Conservation (phyloP, 768 basidiomycete species). For the Leccinum disarticulatum region DNA sequence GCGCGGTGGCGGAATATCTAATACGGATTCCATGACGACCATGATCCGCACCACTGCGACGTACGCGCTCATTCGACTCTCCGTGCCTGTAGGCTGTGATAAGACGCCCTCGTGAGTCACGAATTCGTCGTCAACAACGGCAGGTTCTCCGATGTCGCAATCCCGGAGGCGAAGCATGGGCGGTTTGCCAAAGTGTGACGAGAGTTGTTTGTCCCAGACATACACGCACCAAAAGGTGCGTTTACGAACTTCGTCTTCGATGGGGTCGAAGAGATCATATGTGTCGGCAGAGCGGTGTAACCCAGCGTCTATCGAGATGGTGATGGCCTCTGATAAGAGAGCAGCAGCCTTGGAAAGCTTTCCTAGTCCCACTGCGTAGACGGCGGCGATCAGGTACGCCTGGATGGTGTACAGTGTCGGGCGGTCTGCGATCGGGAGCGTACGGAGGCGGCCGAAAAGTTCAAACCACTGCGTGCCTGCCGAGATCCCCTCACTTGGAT, state of each 20-base stretch:
- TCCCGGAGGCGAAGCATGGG: slow-evolving; percentile 84
- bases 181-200: slow-evolving; percentile 86
- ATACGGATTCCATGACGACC: slow-evolving; percentile 84
- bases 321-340: slow-evolving; percentile 82
- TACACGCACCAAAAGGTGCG: slow-evolving; percentile 97
- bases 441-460: slow-evolving; percentile 80
- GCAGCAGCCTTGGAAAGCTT: slow-evolving; percentile 86
- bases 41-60: slow-evolving; percentile 74
- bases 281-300: slow-evolving; percentile 85
- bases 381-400: slow-evolving; percentile 86
- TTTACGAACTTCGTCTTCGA: slow-evolving; percentile 90
- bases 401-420: slow-evolving; percentile 93
- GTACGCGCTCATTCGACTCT: slow-evolving; percentile 81
- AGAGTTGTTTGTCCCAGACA: slow-evolving; percentile 93
- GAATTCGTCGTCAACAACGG: slow-evolving; percentile 85
- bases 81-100: slow-evolving; percentile 65
- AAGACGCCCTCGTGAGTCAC: slow-evolving; percentile 73
- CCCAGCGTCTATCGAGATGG: slow-evolving; percentile 85
- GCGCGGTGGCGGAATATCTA: slow-evolving; percentile 72
- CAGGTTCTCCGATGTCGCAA: slow-evolving; percentile 88
- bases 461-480: slow-evolving; percentile 93
- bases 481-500: slow-evolving; percentile 80
- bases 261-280: slow-evolving; percentile 83
- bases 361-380: slow-evolving; percentile 89
- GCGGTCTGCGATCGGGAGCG: slow-evolving; percentile 83